A percentile compares a stretch with the other conserved stretches of the same genome.
Evolutionary conservation across 2,329 filamentous ascomycete species (phyloP).

Genomic region (Trichoderma sp.): DNA sequence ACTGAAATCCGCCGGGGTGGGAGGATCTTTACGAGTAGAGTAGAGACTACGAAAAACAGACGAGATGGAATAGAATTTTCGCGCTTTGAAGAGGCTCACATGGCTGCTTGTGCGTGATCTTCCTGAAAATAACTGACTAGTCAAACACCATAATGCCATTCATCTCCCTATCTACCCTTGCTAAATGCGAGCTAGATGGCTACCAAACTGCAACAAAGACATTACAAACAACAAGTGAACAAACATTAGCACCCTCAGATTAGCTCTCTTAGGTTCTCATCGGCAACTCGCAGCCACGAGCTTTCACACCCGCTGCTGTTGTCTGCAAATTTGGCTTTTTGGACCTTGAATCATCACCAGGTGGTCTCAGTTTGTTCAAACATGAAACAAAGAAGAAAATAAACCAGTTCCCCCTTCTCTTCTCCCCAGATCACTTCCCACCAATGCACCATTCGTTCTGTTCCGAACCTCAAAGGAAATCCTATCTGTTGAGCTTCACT

Average conservation of each 20-base stretch:
- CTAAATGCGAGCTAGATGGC: not conserved
- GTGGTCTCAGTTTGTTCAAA: slow-evolving; percentile 28
- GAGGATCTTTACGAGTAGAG: slow-evolving; percentile 26
- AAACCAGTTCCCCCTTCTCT: not conserved
- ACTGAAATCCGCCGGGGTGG: not conserved
- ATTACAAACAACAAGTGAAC: not conserved
- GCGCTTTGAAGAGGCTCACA: not conserved
- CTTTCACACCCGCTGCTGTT: slow-evolving; percentile 36
- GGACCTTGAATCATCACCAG: slow-evolving; percentile 55
- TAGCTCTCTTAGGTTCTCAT: slow-evolving; percentile 59
- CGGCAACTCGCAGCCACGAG: slow-evolving; percentile 44
- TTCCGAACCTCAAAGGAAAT: not conserved
- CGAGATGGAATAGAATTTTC: slow-evolving; percentile 16
- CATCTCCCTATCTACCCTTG: not conserved
- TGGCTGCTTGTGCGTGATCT: not conserved
- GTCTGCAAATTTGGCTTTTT: slow-evolving; percentile 62
- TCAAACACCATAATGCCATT: too few species aligned
- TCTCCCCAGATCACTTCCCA: slow-evolving; percentile 18
- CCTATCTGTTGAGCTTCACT: slow-evolving; percentile 10
- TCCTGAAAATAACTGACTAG: too few species aligned
- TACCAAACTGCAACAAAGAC: not conserved
- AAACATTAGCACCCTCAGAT: slow-evolving; percentile 50
- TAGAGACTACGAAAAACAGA: slow-evolving; percentile 24
- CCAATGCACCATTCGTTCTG: too few species aligned
- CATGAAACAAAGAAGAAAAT: not conserved